Percentiles rank a stretch among this genome's conserved stretches.
Conservation (phyloP, 371 early-diverging fungal species). For the Rhizopus sp. region DNA sequence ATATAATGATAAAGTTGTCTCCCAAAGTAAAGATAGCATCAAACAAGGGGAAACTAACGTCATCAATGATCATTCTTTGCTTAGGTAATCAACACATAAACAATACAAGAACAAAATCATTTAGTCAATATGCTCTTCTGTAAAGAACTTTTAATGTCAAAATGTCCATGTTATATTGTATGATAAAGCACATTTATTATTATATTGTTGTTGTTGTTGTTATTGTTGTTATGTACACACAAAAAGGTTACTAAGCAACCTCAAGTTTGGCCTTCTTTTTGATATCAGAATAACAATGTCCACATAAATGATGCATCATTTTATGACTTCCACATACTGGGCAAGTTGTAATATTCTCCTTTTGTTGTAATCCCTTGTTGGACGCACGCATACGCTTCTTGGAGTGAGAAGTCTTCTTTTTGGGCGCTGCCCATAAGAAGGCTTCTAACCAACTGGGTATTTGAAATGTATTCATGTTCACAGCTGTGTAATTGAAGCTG, state of each 20-base stretch:
- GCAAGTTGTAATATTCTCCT: conserved; percentile 72
- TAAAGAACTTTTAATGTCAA: too few relatives aligned
- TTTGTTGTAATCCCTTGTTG: conserved; percentile 77
- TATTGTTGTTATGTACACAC: not conserved
- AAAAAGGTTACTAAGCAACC: not conserved
- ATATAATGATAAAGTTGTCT: too few relatives aligned
- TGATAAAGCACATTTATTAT: too few relatives aligned
- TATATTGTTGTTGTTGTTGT: not conserved
- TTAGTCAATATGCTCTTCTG: too few relatives aligned
- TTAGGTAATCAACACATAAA: too few relatives aligned
- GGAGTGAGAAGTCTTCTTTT: conserved; percentile 85
- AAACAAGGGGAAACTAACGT: too few relatives aligned
- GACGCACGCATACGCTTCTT: conserved; percentile 86
- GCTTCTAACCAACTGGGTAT: conserved; percentile 52
- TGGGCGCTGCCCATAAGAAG: conserved; percentile 81
- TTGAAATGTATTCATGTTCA: conserved; percentile 30
- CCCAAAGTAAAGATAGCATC: too few relatives aligned
- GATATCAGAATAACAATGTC: conserved; percentile 73
- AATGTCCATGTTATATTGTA: too few relatives aligned
- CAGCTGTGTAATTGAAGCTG: conserved; percentile 6
- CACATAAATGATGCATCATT: conserved; percentile 76
- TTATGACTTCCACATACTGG: conserved; percentile 76
- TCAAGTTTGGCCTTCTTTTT: conserved; percentile 39
- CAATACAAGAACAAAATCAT: too few relatives aligned
- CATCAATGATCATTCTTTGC: too few relatives aligned